Percentiles rank a stretch among this genome's conserved stretches.
Evolutionary conservation across 257 asterid species (phyloP).

Genomic region (Osmanthus fragrans): DNA sequence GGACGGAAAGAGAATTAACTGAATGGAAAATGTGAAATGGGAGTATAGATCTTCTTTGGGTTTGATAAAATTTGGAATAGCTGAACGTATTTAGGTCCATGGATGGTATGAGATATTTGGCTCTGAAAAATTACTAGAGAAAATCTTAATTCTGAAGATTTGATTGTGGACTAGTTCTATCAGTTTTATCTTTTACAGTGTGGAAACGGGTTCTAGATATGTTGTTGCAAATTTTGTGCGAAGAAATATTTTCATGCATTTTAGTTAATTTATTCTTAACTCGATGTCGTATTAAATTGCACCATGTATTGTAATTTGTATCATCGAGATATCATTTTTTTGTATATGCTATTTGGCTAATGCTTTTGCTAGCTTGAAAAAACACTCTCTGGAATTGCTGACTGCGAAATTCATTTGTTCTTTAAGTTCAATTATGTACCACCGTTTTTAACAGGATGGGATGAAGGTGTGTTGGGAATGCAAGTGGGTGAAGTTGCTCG

Average conservation of each 20-base stretch:
- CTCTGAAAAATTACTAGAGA: background rate
- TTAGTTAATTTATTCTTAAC: background rate
- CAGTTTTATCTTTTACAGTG: background rate
- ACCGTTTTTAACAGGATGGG: slow-evolving; percentile 73
- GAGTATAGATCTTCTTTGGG: background rate
- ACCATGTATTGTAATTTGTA: background rate
- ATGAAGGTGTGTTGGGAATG: slow-evolving; percentile 95
- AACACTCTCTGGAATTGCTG: background rate
- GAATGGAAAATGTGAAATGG: background rate
- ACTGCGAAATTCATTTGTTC: background rate
- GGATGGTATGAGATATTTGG: background rate
- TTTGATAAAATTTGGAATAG: background rate
- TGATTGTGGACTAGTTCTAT: background rate
- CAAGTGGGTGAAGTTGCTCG: slow-evolving; percentile 95
- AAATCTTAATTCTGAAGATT: background rate
- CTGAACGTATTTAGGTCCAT: background rate
- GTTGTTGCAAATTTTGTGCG: background rate
- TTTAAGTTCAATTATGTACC: slow-evolving; percentile 9
- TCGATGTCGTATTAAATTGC: background rate
- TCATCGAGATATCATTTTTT: background rate
- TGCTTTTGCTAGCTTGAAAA: background rate
- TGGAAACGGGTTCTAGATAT: background rate
- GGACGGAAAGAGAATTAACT: background rate
- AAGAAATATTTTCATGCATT: background rate
- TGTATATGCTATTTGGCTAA: background rate